A percentile compares a stretch with the other conserved stretches of the same genome.
phyloP scores from a whole-genome alignment of 257 asterid genomes.

The Capsicum rhomboideum region DNA sequence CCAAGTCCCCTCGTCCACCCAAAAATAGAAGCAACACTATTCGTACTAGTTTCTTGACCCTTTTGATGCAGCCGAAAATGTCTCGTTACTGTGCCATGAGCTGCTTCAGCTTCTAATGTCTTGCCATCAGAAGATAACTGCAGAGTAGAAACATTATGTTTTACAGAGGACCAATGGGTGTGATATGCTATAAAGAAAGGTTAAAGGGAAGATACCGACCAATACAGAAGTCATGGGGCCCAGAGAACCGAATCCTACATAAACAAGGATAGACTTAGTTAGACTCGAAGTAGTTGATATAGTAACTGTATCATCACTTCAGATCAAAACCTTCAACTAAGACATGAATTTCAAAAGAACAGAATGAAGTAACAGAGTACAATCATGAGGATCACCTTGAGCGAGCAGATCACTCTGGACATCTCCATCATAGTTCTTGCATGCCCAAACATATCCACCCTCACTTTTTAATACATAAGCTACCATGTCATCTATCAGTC shows the following conservation, averaged over 20 bases:
- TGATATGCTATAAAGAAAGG: neutral
- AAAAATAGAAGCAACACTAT: constrained; percentile 90
- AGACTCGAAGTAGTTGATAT: neutral
- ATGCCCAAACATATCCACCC: constrained; percentile 97
- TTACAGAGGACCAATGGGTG: neutral
- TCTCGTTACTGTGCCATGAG: constrained; percentile 95
- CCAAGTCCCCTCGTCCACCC: constrained; percentile 91
- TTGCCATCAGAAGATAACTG: constrained; percentile 93
- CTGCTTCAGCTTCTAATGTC: constrained; percentile 94
- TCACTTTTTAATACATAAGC: constrained; percentile 89
- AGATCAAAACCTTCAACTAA: neutral
- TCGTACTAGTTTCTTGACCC: constrained; percentile 95
- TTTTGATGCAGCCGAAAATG: constrained; percentile 82
- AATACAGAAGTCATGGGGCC: constrained; percentile 91
- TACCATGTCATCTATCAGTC: constrained; percentile 96
- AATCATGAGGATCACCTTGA: constrained; percentile 50
- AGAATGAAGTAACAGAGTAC: neutral
- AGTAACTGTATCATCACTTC: neutral
- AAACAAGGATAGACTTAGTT: neutral
- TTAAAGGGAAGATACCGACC: constrained; percentile 33
- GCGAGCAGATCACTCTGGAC: constrained; percentile 96
- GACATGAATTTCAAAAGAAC: neutral
- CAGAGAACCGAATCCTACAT: constrained; percentile 85
- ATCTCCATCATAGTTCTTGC: constrained; percentile 96
- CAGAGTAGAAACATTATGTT: neutral